Percentiles rank a stretch among this genome's conserved stretches.
These are phyloP conservation scores for Pythium grandisporangium DNA, from an alignment of 352 stramenopile genomes.

Conservation along the genomic window DNA sequence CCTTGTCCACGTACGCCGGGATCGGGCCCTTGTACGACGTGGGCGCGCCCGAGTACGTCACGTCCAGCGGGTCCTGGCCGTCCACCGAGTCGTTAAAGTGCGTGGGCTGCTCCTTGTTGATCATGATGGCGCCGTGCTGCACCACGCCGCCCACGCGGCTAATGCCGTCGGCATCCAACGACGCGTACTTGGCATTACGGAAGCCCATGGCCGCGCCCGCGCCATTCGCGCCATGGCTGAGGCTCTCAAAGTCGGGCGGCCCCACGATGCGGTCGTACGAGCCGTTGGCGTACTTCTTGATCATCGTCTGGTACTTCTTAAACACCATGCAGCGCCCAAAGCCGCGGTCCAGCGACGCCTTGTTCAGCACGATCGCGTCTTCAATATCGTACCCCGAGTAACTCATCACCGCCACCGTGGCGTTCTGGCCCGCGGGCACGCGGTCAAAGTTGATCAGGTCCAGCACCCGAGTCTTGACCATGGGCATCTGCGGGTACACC, in stretches of 20 bases:
- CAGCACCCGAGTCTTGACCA: conserved; percentile 98
- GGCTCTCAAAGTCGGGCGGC: conserved; percentile 81
- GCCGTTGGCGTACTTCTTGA: conserved; percentile 96
- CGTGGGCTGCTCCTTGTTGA: conserved; percentile 97
- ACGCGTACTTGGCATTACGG: conserved; percentile 87
- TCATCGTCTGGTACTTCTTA: conserved; percentile 96
- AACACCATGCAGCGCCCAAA: conserved; percentile 99
- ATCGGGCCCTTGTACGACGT: conserved; percentile 95
- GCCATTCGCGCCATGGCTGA: conserved; percentile 47
- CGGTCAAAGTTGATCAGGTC: conserved; percentile 99
- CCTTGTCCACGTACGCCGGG: conserved; percentile 97
- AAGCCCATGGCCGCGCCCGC: conserved; percentile 40
- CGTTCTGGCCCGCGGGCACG: conserved; percentile 98
- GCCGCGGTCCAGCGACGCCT: conserved; percentile 93
- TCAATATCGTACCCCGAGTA: conserved; percentile 99
- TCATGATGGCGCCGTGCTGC: conserved; percentile 94
- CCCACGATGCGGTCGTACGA: conserved; percentile 93
- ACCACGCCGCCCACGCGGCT: conserved; percentile 76
- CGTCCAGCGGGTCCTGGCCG: conserved; percentile 57
- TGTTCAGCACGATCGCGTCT: conserved; percentile 99
- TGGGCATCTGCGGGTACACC: conserved; percentile 98
- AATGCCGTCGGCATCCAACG: conserved; percentile 97
- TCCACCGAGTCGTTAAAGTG: conserved; percentile 89
- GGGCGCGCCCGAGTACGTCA: conserved; percentile 78
- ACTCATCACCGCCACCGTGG: conserved; percentile 99